Evolutionary conservation across 1,284 basidiomycete genomes (phyloP).

Genomic region (Agroathelia rolfsii): DNA sequence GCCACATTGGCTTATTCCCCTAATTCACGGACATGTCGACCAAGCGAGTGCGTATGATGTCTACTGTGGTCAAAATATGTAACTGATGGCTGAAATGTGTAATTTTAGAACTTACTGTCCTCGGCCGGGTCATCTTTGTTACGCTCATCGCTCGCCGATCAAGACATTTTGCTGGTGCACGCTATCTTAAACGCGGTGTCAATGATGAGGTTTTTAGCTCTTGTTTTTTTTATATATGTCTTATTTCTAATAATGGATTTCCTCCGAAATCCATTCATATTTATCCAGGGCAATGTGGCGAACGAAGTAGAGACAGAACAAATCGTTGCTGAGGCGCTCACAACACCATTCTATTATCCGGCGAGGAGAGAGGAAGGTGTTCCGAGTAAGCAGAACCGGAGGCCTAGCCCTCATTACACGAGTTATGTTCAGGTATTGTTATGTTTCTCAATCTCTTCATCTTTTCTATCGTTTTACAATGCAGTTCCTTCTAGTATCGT

Average conservation of each 20-base stretch:
- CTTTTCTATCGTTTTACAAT: conserved; percentile 2
- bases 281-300: conserved; percentile 84
- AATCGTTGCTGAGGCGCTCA: conserved; percentile 90
- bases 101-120: conserved; percentile 73
- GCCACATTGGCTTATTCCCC: conserved; percentile 82
- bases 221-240: not conserved
- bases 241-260: conserved; percentile 3
- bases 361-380: conserved; percentile 26
- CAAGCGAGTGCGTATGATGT: conserved; percentile 76
- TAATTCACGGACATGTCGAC: conserved; percentile 95
- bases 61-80: conserved; percentile 1
- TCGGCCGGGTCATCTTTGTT: conserved; percentile 86
- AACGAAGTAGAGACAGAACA: conserved; percentile 99
- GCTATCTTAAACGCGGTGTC: conserved; percentile 92
- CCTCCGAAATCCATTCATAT: too few species aligned
- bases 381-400: conserved; percentile 30
- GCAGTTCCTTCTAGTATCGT: conserved; percentile 51
- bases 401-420: conserved; percentile 80
- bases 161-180: conserved; percentile 91
- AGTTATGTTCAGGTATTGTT: conserved; percentile 77
- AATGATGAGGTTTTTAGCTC: conserved; percentile 64
- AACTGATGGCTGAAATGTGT: conserved; percentile 2
- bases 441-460: not conserved
- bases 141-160: conserved; percentile 92
- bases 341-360: conserved; percentile 82